Base-by-base conservation (phyloP, 140 eudicot species). In the Ambrosia hybrid region DNA sequence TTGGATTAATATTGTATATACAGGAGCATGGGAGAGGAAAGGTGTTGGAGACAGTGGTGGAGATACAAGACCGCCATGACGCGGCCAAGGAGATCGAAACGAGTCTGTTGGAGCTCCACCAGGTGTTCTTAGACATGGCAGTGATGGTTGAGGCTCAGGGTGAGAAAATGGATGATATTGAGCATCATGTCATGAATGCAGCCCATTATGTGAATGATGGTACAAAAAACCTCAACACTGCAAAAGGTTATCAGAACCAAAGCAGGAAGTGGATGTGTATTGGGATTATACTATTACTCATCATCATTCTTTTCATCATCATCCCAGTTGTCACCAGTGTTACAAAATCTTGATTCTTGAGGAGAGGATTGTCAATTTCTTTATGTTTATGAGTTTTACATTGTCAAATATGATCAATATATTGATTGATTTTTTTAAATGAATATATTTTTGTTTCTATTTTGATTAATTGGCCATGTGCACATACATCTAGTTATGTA, bases 101-200 rank as follows among this genome's bases (percentile, higher is more conserved):
- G 67, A 87, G 96, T 41, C 74, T 93, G 10, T 53, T 90, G 61
- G 97, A 93, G 91, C 96, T 93, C 13, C 98, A 93, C 83, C 98
- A 90, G 65, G 87, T 90, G 79, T 93, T 93, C 80, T 69, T 93
- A 43, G 98, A 93, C 79, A 93, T 91, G 97, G 97, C 97, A 9
- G 93, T 91, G 64, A 91, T 91, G 96, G 97, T 91, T 69, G 96
- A 91, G 73, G 89, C 93, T 3, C 97, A 88, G 26, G 97, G 97
- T 0, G 97, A 91, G 79, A 88, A 93, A 21, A 90, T 93, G 98
- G 98, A 90, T 34, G 95, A 93, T 65, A 93, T 93, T 10, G 96
- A 93, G 75, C 97, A 93, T 78, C 96, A 90, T 49, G 98, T 93
- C 8, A 77, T 86, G 78, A 93, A 90, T 15, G 98, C 98, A 0